Evolutionary conservation across 2,329 filamentous ascomycete genomes (phyloP), one percentile per base, ranked within the genome.

Genomic region (Botrytis porri): DNA sequence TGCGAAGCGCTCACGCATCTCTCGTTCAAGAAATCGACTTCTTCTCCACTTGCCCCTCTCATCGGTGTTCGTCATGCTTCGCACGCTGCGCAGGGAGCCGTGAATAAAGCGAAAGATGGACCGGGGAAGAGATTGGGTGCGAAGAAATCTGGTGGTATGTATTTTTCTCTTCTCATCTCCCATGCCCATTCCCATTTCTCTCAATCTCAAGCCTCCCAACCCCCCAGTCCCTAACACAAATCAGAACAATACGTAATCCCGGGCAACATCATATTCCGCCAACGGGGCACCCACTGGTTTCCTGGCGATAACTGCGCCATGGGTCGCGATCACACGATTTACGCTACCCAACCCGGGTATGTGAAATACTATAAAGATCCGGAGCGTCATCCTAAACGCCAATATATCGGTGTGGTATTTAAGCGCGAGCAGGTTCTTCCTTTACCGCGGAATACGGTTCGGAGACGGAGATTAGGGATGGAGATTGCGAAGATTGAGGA

Each of bases 321-420:
- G 86, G 96, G 96, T 69, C 92, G 96, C 75, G 95, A 99, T 83
- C 96, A 98, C 85, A 98, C 95, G 69, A 97, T 99, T 81, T 97
- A 93, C 83, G 90, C 96, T 70, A 91, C 90, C 74, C 89, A 92
- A 72, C 87, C 92, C 5, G 96, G 96, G 76, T 99, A 97, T 83
- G 96, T 99, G 74, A 94, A 96, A 79, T 99, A 97, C 88, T 99
- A 99, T 86, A 90, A 92, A 80, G 95, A 99, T 81, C 94, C 95
- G 0, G 83, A 87, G 45, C 88, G 86, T 74, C 94, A 98, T 82
- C 93, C 95, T 0, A 92, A 94, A 77, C 89, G 95, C 74, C 93
- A 97, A 82, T 99, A 95, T 86, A 99, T 99, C 80, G 96, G 96
- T 75, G 92, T 99, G 32, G 92, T 93, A 48, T 95, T 97, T 82